Conservation (phyloP, 345 rosid genomes). For the Corchorus capsularis region DNA sequence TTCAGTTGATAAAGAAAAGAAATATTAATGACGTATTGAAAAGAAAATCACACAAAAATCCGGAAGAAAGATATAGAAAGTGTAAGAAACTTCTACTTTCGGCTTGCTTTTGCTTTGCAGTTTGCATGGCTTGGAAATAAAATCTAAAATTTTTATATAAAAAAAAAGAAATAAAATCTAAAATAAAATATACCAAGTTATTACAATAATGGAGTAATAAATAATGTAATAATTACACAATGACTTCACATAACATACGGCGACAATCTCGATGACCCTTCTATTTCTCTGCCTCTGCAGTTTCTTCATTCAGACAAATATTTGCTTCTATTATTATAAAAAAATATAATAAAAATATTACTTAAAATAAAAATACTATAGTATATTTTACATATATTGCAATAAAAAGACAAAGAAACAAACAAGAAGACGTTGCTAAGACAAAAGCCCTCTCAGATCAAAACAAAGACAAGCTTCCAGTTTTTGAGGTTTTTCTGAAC, state of each 20-base stretch:
- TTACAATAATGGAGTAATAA: not conserved
- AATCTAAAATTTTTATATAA: no score
- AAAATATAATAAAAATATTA: no score
- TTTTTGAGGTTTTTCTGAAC: slow-evolving; percentile 6
- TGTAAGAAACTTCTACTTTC: no score
- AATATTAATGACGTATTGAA: slow-evolving; percentile 31
- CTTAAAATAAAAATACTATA: no score
- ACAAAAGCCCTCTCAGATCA: not conserved
- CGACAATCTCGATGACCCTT: not conserved
- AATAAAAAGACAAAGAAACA: not conserved
- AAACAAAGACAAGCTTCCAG: slow-evolving; percentile 1
- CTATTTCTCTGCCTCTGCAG: no score
- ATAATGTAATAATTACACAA: not conserved
- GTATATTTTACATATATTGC: no score
- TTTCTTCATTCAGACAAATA: not conserved
- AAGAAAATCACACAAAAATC: slow-evolving; percentile 26
- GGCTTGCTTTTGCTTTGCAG: not conserved
- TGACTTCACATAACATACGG: not conserved
- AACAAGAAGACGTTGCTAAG: not conserved
- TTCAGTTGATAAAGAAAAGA: not conserved
- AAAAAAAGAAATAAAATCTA: no score
- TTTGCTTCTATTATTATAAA: not conserved
- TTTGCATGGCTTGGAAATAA: not conserved
- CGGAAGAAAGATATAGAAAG: no score
- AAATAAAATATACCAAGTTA: not conserved